A percentile compares a stretch with the other conserved stretches of the same genome.
Conservation (phyloP, 805 yeast genomes). For the Nakazawaea anatomiae region DNA sequence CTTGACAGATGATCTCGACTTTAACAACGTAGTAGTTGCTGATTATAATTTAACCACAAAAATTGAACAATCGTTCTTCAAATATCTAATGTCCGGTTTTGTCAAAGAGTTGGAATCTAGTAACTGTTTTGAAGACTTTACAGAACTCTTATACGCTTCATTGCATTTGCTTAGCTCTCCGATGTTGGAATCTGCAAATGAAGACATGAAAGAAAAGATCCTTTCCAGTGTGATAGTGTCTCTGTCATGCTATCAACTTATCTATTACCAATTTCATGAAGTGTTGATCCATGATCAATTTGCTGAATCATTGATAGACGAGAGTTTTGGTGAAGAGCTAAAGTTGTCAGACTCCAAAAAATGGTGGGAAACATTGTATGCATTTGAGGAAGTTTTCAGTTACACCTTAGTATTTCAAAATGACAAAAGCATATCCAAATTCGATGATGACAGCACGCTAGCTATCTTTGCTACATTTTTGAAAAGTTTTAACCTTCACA, state of each 20-base stretch:
- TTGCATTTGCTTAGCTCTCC: background rate
- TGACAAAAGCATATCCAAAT: slow-evolving; percentile 51
- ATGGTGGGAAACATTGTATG: slow-evolving; percentile 33
- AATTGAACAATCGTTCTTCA: background rate
- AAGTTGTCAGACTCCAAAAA: slow-evolving; percentile 11
- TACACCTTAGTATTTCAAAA: slow-evolving; percentile 63
- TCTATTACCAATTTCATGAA: slow-evolving; percentile 16
- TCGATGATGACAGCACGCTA: slow-evolving; percentile 34
- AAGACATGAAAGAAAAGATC: slow-evolving; percentile 15
- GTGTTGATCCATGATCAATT: slow-evolving; percentile 13
- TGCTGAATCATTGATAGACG: slow-evolving; percentile 5
- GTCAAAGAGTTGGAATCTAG: background rate
- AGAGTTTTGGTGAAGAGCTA: slow-evolving; percentile 14
- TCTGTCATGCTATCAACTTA: slow-evolving; percentile 15
- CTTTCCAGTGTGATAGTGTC: slow-evolving; percentile 20
- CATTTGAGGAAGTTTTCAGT: slow-evolving; percentile 58
- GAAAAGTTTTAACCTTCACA: slow-evolving; percentile 41
- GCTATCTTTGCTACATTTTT: slow-evolving; percentile 39
- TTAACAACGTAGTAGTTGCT: slow-evolving; percentile 5
- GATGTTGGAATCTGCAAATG: slow-evolving; percentile 8
- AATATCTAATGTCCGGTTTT: background rate
- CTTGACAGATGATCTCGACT: slow-evolving; percentile 3
- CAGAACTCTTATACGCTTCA: slow-evolving; percentile 4
- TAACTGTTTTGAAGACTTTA: background rate
- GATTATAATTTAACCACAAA: background rate